Conservation (phyloP, 1,284 basidiomycete genomes). For the Vanrija pseudolonga region DNA sequence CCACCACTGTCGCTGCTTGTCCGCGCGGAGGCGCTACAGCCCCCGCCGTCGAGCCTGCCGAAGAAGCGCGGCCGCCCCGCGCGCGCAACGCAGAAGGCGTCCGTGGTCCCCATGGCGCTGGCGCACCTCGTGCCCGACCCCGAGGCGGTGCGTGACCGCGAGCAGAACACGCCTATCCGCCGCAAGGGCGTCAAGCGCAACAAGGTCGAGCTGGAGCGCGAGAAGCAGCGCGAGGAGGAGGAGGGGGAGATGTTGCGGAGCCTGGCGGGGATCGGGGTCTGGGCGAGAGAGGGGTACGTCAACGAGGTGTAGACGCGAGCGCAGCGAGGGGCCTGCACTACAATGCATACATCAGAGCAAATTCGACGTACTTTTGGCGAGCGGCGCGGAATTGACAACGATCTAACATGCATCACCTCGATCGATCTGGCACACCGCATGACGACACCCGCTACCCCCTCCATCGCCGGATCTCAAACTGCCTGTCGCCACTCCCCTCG, state of each 20-base stretch:
- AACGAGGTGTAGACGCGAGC: not conserved
- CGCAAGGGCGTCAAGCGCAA: slow-evolving; percentile 25
- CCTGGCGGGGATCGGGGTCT: slow-evolving; percentile 19
- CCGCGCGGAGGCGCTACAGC: not conserved
- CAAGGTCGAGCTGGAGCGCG: slow-evolving; percentile 21
- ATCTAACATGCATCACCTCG: no score
- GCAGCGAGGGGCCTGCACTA: no score
- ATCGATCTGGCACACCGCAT: no score
- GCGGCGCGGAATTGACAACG: no score
- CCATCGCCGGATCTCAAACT: slow-evolving; percentile 6
- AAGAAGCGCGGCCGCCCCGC: slow-evolving; percentile 23
- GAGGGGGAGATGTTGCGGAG: slow-evolving; percentile 23
- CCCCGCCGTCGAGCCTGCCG: slow-evolving; percentile 11
- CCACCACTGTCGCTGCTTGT: slow-evolving; percentile 7
- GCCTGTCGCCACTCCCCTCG: not conserved
- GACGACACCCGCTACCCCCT: not conserved
- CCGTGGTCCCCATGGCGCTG: slow-evolving; percentile 14
- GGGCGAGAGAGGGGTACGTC: slow-evolving; percentile 3
- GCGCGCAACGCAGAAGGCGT: slow-evolving; percentile 7
- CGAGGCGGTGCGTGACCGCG: slow-evolving; percentile 8
- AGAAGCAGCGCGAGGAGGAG: slow-evolving; percentile 18
- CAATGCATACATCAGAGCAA: no score
- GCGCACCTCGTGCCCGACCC: slow-evolving; percentile 20
- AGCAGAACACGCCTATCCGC: slow-evolving; percentile 17
- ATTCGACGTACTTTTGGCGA: no score